phyloP scores from a whole-genome alignment of 2,329 filamentous ascomycete genomes.

The Eutypa lata region DNA sequence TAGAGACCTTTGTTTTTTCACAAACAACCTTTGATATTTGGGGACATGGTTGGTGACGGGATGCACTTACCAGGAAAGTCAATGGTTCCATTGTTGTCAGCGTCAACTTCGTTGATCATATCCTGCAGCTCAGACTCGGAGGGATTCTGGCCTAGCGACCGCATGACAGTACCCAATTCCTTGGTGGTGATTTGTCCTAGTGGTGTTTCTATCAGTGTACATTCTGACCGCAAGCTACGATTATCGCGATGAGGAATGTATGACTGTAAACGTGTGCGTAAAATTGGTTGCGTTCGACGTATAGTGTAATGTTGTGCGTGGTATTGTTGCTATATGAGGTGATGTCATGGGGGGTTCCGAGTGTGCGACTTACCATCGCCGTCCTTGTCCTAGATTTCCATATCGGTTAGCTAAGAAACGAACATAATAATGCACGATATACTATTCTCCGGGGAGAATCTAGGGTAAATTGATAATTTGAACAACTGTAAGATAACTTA shows the following conservation, averaged over 20 bases:
- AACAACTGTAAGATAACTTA: slow-evolving; percentile 52
- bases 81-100: slow-evolving; percentile 90
- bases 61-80: slow-evolving; percentile 74
- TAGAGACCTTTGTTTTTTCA: slow-evolving; percentile 14
- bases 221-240: background rate
- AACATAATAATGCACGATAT: background rate
- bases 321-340: background rate
- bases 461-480: background rate
- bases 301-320: background rate
- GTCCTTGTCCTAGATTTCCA: slow-evolving; percentile 70
- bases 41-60: slow-evolving; percentile 11
- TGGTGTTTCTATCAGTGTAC: background rate
- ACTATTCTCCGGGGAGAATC: background rate
- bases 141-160: slow-evolving; percentile 84
- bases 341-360: background rate
- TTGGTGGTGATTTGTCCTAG: slow-evolving; percentile 88
- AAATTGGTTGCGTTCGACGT: background rate
- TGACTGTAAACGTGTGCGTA: background rate
- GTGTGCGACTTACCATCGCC: slow-evolving; percentile 68
- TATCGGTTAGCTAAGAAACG: slow-evolving; percentile 8
- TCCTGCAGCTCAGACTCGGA: slow-evolving; percentile 88
- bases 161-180: slow-evolving; percentile 87
- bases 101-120: slow-evolving; percentile 93
- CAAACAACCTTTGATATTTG: background rate
- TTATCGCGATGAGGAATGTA: background rate